Conservation (phyloP, 768 basidiomycete genomes). For the Pulveroboletus frians region DNA sequence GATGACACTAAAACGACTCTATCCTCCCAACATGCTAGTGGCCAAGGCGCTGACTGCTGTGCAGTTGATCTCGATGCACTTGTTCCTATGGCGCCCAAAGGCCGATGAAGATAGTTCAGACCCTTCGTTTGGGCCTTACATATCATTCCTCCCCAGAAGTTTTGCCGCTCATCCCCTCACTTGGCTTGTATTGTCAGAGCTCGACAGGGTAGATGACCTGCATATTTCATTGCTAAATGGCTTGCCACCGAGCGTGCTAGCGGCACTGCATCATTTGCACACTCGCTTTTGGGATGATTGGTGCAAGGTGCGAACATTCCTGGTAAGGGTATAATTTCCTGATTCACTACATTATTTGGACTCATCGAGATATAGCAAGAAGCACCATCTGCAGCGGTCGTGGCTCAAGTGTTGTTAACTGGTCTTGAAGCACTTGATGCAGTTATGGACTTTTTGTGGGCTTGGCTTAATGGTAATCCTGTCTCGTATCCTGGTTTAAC, state of each 20-base stretch:
- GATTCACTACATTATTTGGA: background rate
- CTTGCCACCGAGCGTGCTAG: conserved; percentile 46
- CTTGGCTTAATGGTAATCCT: conserved; percentile 78
- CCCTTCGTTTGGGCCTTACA: conserved; percentile 66
- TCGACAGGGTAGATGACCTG: conserved; percentile 6
- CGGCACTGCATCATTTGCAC: conserved; percentile 39
- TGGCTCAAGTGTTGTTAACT: background rate
- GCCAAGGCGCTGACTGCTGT: conserved; percentile 46
- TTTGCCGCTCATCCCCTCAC: conserved; percentile 82
- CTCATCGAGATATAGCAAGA: conserved; percentile 5
- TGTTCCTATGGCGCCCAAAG: conserved; percentile 59
- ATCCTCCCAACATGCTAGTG: conserved; percentile 36
- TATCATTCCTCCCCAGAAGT: conserved; percentile 66
- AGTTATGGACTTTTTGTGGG: conserved; percentile 65
- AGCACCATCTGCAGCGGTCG: background rate
- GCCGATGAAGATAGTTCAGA: conserved; percentile 43
- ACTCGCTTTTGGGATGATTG: conserved; percentile 57
- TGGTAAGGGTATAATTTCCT: conserved; percentile 40
- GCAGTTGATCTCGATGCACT: conserved; percentile 78
- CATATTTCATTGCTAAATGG: conserved; percentile 33
- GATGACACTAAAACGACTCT: conserved; percentile 56
- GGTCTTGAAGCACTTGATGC: conserved; percentile 5
- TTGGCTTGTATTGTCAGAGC: conserved; percentile 47
- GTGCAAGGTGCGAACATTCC: conserved; percentile 41
- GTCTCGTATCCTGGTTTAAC: conserved; percentile 1